Evolutionary conservation across 169 alveolate species (phyloP), one percentile per base, ranked within the genome.

Genomic region (Plasmodium reichenowi): DNA sequence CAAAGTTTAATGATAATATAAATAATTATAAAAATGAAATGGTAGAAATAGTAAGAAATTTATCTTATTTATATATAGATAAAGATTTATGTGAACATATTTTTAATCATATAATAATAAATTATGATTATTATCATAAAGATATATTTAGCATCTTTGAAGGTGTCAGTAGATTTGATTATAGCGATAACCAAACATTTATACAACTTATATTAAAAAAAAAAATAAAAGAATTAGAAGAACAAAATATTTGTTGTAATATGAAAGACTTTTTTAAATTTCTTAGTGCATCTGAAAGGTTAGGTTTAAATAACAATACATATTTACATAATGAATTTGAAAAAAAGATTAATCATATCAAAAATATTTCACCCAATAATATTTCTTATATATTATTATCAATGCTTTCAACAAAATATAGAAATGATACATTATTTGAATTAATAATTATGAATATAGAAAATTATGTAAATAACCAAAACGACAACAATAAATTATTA

Each of bases 271-370:
- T 80, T 68, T 6, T 80, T n/a, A 80, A 80, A 68, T 80, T 80
- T 43, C 5, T 80, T 9, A 80, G 90, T 67, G 90, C 83, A 38
- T 68, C 48, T 63, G 58, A 54, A 48, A 80, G 90, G 13, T 56
- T 80, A 80, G 66, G 66, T 24, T 48, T 80, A 68, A 45, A 67
- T 20, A 54, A 67, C 13, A 43, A 67, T 58, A 80, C 85, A n/a
- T 80, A 68, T 48, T 56, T 80, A 67, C 90, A 80, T 58, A 1
- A 63, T n/a, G 85, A 80, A 58, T 68, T 80, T 56, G 90, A 80
- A 52, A 66, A 80, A 54, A 80, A 80, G 70, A 68, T 80, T 12
- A 58, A 80, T 63, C 54, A 80, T 20, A 80, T 80, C 3, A 80
- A 68, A 54, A 29, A 43, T 15, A 17, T 80, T 10, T 72, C 90